Base-by-base conservation (phyloP, 176 grass and related monocot species). In the Pharus latifolius region DNA sequence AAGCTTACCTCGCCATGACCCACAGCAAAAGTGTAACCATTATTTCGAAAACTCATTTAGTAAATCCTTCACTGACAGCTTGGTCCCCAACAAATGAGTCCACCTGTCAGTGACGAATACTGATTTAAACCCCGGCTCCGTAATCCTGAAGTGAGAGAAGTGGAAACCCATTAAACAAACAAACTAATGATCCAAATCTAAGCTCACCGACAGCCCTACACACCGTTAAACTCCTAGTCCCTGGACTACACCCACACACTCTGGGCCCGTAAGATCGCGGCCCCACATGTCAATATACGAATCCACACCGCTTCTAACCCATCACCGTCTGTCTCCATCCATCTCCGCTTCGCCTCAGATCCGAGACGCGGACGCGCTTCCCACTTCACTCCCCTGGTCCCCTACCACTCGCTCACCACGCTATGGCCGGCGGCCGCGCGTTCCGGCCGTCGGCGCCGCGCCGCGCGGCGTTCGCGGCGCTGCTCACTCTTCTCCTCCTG, bases 371-470 rank as follows among this genome's bases (percentile, higher is more conserved):
- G 30, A 48, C 44, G 67, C 74, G 32, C 63, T 75, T 55, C 76
- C 22, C 62, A 49, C 59, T 35, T 14, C 61, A 45, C 52, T 66
- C 27, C 25, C 56, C 71, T 28, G 0, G 40, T 16, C n/a, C 56
- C 47, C 28, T 10, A 41, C 10, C 51, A 33, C 29, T 63, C 60
- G 28, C 22, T 20, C 54, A 58, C 22, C 9, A 4, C 46, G 3
- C 77, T 22, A 98, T 98, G 95, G 95, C 95, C 41, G 90, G 90
- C 34, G 78, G 87, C 76, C 90, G 90, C 51, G 78, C 90, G 45
- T 84, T 87, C 67, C 87, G 87, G 64, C 75, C 79, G 45, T 89
- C 74, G 6, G 67, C 79, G 50, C 78, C 83, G 9, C 83, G 83
- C 56, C 84, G 87, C 46, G 77, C 83, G 7, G 79, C 83, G 16